Evolutionary conservation across 2,329 filamentous ascomycete species (phyloP).

Genomic region (Verticillium zaregamsianum): DNA sequence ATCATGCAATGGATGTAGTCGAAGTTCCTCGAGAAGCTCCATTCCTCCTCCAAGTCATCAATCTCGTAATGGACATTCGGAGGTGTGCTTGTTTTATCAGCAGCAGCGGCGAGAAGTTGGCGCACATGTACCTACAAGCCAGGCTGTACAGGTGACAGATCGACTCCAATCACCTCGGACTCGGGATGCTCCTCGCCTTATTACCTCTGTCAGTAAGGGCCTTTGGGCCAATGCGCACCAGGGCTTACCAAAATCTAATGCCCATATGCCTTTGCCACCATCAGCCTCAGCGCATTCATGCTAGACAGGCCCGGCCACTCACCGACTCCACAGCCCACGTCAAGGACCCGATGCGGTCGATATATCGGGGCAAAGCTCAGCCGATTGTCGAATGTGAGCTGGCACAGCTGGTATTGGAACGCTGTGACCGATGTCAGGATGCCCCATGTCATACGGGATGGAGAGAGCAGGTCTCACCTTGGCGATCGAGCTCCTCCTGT

Average conservation of each 20-base stretch:
- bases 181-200: conserved; percentile 24
- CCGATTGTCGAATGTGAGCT: conserved; percentile 18
- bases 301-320: not conserved
- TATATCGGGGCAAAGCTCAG: conserved; percentile 16
- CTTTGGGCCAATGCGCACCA: not conserved
- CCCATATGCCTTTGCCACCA: conserved; percentile 45
- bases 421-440: conserved; percentile 11
- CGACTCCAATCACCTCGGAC: conserved; percentile 31
- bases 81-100: conserved; percentile 20
- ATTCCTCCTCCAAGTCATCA: conserved; percentile 56
- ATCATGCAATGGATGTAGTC: conserved; percentile 30
- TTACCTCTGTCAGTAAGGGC: not conserved
- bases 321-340: conserved; percentile 28
- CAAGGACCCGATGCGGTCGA: conserved; percentile 25
- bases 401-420: conserved; percentile 23
- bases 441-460: not conserved
- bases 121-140: conserved; percentile 19
- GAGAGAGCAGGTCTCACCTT: conserved; percentile 14
- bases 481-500: conserved; percentile 30
- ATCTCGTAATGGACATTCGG: conserved; percentile 42
- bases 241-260: conserved; percentile 36
- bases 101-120: not conserved
- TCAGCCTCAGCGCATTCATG: not conserved
- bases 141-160: conserved; percentile 37
- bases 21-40: conserved; percentile 31